Conservation (phyloP, 495 filamentous ascomycete species). For the Tuber indicum region DNA sequence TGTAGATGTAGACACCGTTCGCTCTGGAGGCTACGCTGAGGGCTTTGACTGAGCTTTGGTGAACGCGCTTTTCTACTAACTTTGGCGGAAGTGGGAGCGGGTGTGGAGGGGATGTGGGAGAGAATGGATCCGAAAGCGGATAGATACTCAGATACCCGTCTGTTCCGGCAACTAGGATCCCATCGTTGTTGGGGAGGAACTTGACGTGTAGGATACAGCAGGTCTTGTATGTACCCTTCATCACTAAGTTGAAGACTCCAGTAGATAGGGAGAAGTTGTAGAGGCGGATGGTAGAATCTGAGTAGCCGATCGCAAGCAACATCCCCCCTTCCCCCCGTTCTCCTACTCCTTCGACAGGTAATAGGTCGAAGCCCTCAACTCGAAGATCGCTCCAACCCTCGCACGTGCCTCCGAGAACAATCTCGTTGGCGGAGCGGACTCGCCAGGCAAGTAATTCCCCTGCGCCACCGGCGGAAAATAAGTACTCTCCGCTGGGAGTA, state of each 20-base stretch:
- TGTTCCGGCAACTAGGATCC: constrained; percentile 55
- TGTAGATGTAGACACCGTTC: constrained; percentile 12
- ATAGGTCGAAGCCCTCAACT: constrained; percentile 64
- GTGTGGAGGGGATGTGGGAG: constrained; percentile 6
- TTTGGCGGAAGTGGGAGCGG: constrained; percentile 13
- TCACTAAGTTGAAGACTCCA: constrained; percentile 52
- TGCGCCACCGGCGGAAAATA: constrained; percentile 77
- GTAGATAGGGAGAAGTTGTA: constrained; percentile 53
- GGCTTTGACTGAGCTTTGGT: constrained; percentile 32
- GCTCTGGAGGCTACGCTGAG: neutral
- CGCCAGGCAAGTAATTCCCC: constrained; percentile 89
- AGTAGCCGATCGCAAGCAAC: constrained; percentile 53
- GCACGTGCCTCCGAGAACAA: constrained; percentile 45
- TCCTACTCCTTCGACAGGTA: constrained; percentile 46
- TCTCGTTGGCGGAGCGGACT: constrained; percentile 49
- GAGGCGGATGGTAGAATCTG: constrained; percentile 66
- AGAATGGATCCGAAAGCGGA: constrained; percentile 45
- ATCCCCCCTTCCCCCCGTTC: constrained; percentile 47
- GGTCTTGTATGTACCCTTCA: constrained; percentile 61
- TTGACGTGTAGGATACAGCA: constrained; percentile 50
- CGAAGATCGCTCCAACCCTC: constrained; percentile 64
- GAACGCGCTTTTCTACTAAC: constrained; percentile 17
- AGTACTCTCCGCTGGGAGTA: constrained; percentile 56
- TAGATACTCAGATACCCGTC: constrained; percentile 58
- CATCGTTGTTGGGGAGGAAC: constrained; percentile 42